Evolutionary conservation across 2,329 filamentous ascomycete species (phyloP), one percentile per base, ranked within the genome.

Genomic region (Pleoardoris graminearum): DNA sequence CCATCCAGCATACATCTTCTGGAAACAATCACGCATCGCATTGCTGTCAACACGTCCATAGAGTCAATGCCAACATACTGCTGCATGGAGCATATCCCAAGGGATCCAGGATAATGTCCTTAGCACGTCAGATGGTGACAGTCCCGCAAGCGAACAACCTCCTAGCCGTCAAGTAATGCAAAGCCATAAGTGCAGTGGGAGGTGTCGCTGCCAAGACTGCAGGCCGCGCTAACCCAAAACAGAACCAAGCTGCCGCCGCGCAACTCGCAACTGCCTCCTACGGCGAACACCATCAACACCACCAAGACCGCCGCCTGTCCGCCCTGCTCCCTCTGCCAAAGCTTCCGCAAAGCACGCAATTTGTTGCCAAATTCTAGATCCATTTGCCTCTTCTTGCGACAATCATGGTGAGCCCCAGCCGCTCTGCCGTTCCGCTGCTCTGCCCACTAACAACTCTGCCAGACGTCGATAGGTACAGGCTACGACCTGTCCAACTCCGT

Each of bases 401-500:
- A 63, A 63, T 37, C 59, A 71, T 73, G 70, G 69, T 70, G 55
- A 59, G 63, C 56, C 55, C 35, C 47, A 53, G 21, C 38, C 37
- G 42, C 42, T 32, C 35, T 51, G 51, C 57, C 54, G 57, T 54
- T 27, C 6, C 25, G 10, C 32, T 29, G 50, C 35, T 35, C 30
- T 17, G 38, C 25, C 48, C 25, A 58, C 66, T 68, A 50, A 70
- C 55, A 57, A 50, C 57, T 58, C 21, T 21, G 44, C 30, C 50
- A 99, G 94, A 99, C 94, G 72, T 99, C 94, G 73, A 99, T 99
- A 89, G 94, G 94, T 74, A 99, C 94, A 70, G 94, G 94, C 73
- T 99, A 99, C 81, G 94, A 99, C 85, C 88, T 99, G 70, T 91
- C 91, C 75, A 99, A 99, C 85, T 97, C 94, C 72, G 95, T 97